Evolutionary conservation across 352 stramenopile genomes (phyloP), one percentile per base, ranked within the genome.

Genomic region (Elongisporangium prolatum): DNA sequence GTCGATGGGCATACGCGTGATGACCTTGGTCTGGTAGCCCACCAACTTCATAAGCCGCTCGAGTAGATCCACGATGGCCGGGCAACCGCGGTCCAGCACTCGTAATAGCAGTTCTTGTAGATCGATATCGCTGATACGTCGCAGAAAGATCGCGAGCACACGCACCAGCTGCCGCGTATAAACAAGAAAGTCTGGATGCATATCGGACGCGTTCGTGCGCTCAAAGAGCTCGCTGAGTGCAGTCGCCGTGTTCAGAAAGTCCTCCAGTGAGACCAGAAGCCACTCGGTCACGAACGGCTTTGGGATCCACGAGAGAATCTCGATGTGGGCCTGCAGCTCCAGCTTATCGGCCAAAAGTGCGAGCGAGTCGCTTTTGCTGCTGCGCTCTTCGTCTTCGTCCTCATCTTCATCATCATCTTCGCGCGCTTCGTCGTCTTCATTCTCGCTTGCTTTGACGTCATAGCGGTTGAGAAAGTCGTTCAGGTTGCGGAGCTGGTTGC

Each of bases 211-310:
- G n/a, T 56, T 38, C 0, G 18, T 10, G n/a, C 6, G 37, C 6
- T 77, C 68, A 10, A 81, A 49, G 3, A 57, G 56, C 16, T 54
- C 52, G 47, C 60, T 63, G 16, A 89, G 51, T 20, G 61, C 58
- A n/a, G 56, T 61, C 8, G 69, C 56, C 8, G 63, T 65, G 20
- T 83, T 64, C 0, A 89, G 59, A 9, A 89, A 52, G 16, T 87
- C 76, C 56, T 77, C 65, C 0, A 87, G 61, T 40, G 63, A 77
- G 14, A 86, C 14, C 11, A 84, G 64, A 10, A 86, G 60, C 68
- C 75, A 86, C 61, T 89, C 79, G 34, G 81, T 62, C 21, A 87
- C 52, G 13, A 87, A 54, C 11, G 59, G 22, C 14, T 52, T 68
- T 0, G 79, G 76, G 52, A 89, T 69, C 64, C 66, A 71, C 11